phyloP scores from a whole-genome alignment of 2,329 filamentous ascomycete genomes.

The Colletotrichum euphorbiae region DNA sequence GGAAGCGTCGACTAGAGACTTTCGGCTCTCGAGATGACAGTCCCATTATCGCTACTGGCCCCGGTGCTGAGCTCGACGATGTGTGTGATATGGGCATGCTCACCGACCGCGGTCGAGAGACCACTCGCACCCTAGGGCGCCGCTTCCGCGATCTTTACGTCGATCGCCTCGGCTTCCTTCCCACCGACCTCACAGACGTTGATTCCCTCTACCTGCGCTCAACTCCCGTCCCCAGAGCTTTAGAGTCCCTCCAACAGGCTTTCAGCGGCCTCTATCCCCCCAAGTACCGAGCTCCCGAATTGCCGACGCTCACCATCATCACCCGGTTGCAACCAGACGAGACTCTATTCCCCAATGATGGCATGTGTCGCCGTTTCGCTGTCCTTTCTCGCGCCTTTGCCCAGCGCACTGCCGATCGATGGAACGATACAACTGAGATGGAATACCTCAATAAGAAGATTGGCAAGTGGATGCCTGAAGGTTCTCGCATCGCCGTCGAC shows the following conservation, averaged over 20 bases:
- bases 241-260: conserved; percentile 81
- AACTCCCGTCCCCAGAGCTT: conserved; percentile 79
- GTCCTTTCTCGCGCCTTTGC: conserved; percentile 78
- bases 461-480: conserved; percentile 86
- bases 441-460: conserved; percentile 81
- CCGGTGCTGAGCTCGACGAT: conserved; percentile 76
- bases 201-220: conserved; percentile 79
- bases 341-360: conserved; percentile 82
- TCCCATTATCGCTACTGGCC: conserved; percentile 76
- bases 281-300: conserved; percentile 54
- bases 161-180: conserved; percentile 79
- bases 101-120: conserved; percentile 79
- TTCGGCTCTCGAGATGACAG: conserved; percentile 75
- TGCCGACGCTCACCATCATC: conserved; percentile 74
- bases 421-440: conserved; percentile 86
- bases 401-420: conserved; percentile 75
- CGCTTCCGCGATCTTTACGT: conserved; percentile 80
- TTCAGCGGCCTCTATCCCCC: conserved; percentile 81
- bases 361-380: conserved; percentile 78
- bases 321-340: conserved; percentile 75
- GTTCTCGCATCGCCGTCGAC: conserved; percentile 80
- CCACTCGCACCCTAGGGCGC: conserved; percentile 75
- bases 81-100: conserved; percentile 85
- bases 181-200: conserved; percentile 60
- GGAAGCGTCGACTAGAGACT: conserved; percentile 83